Base-by-base conservation (phyloP, 2,329 filamentous ascomycete genomes). In the Alternaria ventricosa region DNA sequence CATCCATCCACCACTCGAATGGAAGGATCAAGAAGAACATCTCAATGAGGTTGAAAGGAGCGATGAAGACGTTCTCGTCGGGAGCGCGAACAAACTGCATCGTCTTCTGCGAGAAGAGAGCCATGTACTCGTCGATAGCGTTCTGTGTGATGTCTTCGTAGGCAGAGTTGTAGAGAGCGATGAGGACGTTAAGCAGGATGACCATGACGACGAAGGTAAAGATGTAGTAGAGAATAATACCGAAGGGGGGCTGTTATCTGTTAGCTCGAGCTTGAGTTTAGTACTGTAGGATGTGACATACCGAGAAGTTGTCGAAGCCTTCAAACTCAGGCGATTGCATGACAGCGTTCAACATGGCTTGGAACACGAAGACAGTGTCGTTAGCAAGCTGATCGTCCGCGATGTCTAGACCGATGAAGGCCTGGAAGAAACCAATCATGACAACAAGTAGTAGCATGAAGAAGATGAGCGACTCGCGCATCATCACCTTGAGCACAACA, bases 161-260 rank as follows among this genome's bases (percentile, higher is more conserved):
- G 2, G 96, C 94, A 50, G 91, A 95, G 82, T 98, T 98, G 84
- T 97, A 99, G 7, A 99, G 88, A 0, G 96, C 96, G 76, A 99
- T 98, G 61, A 99, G 88, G 72, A 99, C 93, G 79, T 99, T 99
- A 70, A 99, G 88, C 25, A 98, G 85, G 60, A 99, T 86, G 67
- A 96, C 94, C 91, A 97, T 97, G 74, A 99, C 92, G 43, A 98
- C 90, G 75, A 99, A 99, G 18, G 95, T 97, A 80, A 97, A 99
- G 77, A 96, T 88, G 83, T 99, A 99, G 84, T 99, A 99, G 10
- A 99, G 89, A 30, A 97, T 92, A 55, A 97, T 87, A 9, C 96
- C 96, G 78, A 97, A 99, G 0, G 96, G 96, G 12, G 92, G 94
- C 22, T 79, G 25, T 25, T 15, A 13, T 5, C 44, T 10, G 60